These are phyloP conservation scores for Penicillium palitans DNA, from an alignment of 2,329 filamentous ascomycete species.

Conservation along the genomic window DNA sequence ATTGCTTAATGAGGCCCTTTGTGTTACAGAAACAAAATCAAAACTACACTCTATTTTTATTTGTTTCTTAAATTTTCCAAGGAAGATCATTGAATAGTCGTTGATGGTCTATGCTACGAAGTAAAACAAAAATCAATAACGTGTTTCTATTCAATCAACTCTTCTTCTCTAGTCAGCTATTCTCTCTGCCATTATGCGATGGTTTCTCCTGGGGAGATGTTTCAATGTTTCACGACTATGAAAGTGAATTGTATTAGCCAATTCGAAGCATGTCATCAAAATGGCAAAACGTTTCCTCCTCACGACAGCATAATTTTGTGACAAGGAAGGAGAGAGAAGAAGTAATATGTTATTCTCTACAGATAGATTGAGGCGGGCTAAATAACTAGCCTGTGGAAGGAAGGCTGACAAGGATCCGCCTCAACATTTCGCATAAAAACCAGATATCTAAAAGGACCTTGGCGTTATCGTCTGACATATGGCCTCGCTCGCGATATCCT, in stretches of 20 bases:
- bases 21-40: too few species aligned
- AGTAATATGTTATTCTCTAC: background rate
- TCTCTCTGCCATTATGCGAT: background rate
- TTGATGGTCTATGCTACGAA: background rate
- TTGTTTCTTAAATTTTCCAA: background rate
- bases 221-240: too few species aligned
- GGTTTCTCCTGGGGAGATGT: too few species aligned
- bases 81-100: background rate
- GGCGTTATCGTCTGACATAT: background rate
- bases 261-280: background rate
- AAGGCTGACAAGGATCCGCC: background rate
- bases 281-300: background rate
- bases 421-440: background rate
- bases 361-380: too few species aligned
- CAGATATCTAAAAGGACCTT: background rate
- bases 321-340: background rate
- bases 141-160: accelerated
- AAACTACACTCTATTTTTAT: background rate
- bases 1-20: background rate
- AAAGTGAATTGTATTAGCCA: background rate
- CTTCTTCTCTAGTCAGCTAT: background rate
- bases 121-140: background rate
- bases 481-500: too few species aligned
- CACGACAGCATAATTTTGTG: background rate
- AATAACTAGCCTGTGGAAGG: background rate